Evolutionary conservation across 2,329 filamentous ascomycete species (phyloP).

Genomic region (Paecilomyces variotii): DNA sequence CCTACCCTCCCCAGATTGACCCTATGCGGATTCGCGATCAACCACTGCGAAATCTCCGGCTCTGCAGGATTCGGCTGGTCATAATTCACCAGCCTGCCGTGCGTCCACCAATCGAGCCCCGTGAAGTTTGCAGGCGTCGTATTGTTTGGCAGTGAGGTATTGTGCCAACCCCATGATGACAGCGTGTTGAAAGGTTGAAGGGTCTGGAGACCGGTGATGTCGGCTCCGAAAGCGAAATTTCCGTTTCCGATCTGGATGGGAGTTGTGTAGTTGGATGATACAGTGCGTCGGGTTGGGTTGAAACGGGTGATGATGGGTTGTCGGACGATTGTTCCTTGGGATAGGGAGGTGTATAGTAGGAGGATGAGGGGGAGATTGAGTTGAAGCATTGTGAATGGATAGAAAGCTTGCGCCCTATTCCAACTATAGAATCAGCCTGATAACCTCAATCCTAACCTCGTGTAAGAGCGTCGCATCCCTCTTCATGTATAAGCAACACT

Average conservation of each 20-base stretch:
- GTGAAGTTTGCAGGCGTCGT: slow-evolving; percentile 30
- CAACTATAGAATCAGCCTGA: background rate
- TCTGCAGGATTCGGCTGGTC: slow-evolving; percentile 34
- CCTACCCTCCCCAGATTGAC: slow-evolving; percentile 45
- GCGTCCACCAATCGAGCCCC: slow-evolving; percentile 38
- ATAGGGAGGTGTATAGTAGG: background rate
- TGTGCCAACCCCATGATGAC: slow-evolving; percentile 41
- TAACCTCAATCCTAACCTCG: background rate
- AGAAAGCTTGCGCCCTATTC: background rate
- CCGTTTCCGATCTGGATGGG: slow-evolving; percentile 46
- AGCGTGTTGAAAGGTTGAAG: slow-evolving; percentile 36
- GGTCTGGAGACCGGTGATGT: slow-evolving; percentile 41
- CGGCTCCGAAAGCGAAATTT: slow-evolving; percentile 41
- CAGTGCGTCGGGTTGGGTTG: slow-evolving; percentile 43
- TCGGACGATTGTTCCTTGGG: background rate
- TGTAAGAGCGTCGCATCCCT: too few relatives aligned
- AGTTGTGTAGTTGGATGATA: slow-evolving; percentile 37
- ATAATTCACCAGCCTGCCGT: slow-evolving; percentile 37
- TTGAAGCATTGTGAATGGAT: background rate
- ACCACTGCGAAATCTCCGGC: slow-evolving; percentile 43
- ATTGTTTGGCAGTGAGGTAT: slow-evolving; percentile 34
- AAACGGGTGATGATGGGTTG: slow-evolving; percentile 20
- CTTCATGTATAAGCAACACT: too few relatives aligned
- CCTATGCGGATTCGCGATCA: slow-evolving; percentile 47
- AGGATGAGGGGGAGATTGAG: background rate